phyloP scores from a whole-genome alignment of 148 eudicot genomes.

The Spergularia marina region DNA sequence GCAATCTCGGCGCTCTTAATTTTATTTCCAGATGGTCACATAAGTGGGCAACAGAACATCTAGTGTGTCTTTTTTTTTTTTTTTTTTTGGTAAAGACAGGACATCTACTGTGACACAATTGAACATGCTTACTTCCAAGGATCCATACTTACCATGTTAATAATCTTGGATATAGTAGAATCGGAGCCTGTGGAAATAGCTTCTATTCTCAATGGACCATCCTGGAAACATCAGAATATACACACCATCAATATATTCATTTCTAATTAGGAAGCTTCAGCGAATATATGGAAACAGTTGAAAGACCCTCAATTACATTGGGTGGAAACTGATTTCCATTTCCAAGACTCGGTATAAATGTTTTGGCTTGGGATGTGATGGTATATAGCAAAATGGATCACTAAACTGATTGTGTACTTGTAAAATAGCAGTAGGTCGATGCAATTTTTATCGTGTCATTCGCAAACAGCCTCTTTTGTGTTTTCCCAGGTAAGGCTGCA shows the following conservation, averaged over 20 bases:
- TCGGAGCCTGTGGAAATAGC: constrained; percentile 89
- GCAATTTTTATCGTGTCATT: neutral
- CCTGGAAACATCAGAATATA: constrained; percentile 43
- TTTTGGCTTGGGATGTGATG: neutral
- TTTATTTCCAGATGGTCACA: neutral
- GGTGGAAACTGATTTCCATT: neutral
- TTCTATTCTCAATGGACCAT: constrained; percentile 87
- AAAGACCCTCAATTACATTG: neutral
- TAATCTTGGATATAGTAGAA: constrained; percentile 85
- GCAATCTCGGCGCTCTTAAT: neutral
- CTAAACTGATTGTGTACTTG: neutral
- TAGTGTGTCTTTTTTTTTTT: too few species aligned
- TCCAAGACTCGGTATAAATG: neutral
- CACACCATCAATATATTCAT: neutral
- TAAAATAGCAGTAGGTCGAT: neutral
- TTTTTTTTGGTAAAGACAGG: too few species aligned
- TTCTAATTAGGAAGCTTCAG: constrained; percentile 4
- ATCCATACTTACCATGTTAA: constrained; percentile 53
- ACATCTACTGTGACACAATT: neutral
- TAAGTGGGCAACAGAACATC: neutral
- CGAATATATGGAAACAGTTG: neutral
- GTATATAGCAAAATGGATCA: neutral
- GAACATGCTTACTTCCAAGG: neutral
- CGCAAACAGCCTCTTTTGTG: neutral
- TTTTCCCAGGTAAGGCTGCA: neutral